Conservation (phyloP, 148 eudicot genomes). For the Gaultheria prostrata region DNA sequence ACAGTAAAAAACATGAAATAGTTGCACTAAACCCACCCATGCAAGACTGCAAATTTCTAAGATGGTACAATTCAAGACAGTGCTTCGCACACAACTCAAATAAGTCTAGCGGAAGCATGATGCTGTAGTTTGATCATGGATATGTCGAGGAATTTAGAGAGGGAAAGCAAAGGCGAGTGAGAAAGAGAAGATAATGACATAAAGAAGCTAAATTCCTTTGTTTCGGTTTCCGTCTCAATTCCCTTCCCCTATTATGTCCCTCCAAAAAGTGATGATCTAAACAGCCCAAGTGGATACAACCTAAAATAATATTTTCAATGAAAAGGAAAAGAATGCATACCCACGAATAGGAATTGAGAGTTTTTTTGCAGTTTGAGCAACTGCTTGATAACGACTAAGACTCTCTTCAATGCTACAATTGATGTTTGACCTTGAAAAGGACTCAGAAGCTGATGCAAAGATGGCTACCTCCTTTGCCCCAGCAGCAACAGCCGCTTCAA, state of each 20-base stretch:
- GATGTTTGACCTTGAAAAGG: conserved; percentile 90
- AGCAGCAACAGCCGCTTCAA: conserved; percentile 93
- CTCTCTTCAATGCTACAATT: conserved; percentile 95
- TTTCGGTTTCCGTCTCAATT: not conserved
- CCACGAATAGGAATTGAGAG: conserved; percentile 86
- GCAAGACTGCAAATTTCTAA: not conserved
- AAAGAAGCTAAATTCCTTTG: not conserved
- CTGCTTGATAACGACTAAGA: conserved; percentile 66
- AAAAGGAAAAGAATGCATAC: conserved; percentile 35
- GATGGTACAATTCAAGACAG: not conserved
- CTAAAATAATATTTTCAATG: not conserved
- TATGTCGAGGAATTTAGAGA: not conserved
- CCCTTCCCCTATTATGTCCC: not conserved
- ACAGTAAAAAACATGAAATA: no score
- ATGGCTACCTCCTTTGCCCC: conserved; percentile 98
- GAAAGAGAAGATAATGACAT: not conserved
- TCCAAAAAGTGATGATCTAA: not conserved
- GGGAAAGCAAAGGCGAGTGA: not conserved
- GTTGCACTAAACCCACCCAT: not conserved
- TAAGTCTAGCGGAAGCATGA: not conserved
- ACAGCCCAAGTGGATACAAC: not conserved
- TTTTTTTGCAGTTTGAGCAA: conserved; percentile 62
- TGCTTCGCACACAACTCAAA: not conserved
- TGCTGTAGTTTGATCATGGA: not conserved
- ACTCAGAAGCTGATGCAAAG: conserved; percentile 97